Percentiles rank a stretch among this genome's conserved stretches.
Conservation (phyloP, 2,329 filamentous ascomycete species). For the Daldinia eschscholtzii region DNA sequence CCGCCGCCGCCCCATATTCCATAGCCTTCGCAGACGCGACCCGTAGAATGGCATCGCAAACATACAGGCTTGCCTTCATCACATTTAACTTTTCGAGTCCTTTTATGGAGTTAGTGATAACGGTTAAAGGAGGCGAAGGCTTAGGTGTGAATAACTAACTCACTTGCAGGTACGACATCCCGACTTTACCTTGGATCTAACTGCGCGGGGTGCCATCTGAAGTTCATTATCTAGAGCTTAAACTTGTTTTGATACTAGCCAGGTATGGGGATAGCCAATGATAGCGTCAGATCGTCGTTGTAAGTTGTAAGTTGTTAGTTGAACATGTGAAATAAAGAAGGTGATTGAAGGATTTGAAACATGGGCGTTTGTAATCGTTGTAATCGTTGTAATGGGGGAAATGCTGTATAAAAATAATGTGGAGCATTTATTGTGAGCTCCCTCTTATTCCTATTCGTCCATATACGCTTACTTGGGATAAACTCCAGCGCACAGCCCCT, state of each 20-base stretch:
- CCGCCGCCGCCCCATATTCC: constrained; percentile 50
- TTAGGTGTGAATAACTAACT: constrained; percentile 22
- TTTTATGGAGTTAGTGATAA: constrained; percentile 26
- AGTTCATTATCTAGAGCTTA: background rate
- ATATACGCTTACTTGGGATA: background rate
- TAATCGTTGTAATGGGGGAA: background rate
- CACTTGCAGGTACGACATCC: constrained; percentile 52
- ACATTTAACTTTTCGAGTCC: constrained; percentile 50
- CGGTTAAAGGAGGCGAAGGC: background rate
- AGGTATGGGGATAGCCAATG: background rate
- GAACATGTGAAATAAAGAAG: background rate
- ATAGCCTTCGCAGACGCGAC: constrained; percentile 51
- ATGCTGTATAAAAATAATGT: background rate
- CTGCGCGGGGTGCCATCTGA: constrained; percentile 16
- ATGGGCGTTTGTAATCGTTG: background rate
- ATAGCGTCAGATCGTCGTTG: background rate
- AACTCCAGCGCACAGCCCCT: background rate
- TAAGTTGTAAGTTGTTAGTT: background rate
- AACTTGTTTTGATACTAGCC: background rate
- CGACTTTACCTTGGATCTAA: constrained; percentile 44
- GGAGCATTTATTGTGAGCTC: background rate
- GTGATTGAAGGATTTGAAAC: background rate
- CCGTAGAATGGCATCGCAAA: constrained; percentile 47
- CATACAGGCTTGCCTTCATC: constrained; percentile 50
- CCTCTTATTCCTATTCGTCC: background rate